These are phyloP conservation scores for Ophiosphaerella korrae DNA, from an alignment of 2,329 filamentous ascomycete species.

Conservation along the genomic window DNA sequence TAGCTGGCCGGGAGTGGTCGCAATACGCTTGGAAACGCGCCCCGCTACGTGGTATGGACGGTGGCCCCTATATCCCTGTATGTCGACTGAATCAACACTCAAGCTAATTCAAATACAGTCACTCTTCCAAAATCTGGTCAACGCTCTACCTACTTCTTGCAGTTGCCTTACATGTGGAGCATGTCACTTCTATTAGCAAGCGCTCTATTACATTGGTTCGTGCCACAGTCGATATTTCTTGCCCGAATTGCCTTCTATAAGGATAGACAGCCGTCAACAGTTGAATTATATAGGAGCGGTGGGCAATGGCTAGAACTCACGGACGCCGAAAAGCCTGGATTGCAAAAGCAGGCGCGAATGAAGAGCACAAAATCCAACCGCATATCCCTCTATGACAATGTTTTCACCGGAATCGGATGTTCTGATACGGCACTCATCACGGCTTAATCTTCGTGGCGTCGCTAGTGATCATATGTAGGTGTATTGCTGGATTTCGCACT, in stretches of 20 bases:
- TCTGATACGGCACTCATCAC: conserved; percentile 2
- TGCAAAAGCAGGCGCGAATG: conserved; percentile 38
- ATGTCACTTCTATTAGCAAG: conserved; percentile 41
- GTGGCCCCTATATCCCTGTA: not conserved
- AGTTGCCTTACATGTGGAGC: conserved; percentile 43
- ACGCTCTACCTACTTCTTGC: conserved; percentile 46
- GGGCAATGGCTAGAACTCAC: conserved; percentile 47
- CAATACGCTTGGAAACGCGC: conserved; percentile 26
- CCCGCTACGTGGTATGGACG: not conserved
- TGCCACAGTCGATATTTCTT: conserved; percentile 50
- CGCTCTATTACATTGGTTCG: conserved; percentile 47
- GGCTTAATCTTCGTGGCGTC: not conserved
- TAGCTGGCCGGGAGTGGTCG: conserved; percentile 55
- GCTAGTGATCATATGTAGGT: conserved; percentile 1
- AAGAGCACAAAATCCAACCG: not conserved
- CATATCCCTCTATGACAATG: not conserved
- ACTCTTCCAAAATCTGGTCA: conserved; percentile 23
- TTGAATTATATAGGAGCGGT: conserved; percentile 54
- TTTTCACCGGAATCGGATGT: conserved; percentile 12
- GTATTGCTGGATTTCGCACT: conserved; percentile 61
- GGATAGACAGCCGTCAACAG: conserved; percentile 55
- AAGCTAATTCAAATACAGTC: not conserved
- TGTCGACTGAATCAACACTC: not conserved
- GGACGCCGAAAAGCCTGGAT: conserved; percentile 42
- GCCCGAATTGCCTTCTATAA: conserved; percentile 43